Percentiles rank a stretch among this genome's conserved stretches.
Conservation (phyloP, 2,329 filamentous ascomycete genomes). For the Claviceps sorghi region DNA sequence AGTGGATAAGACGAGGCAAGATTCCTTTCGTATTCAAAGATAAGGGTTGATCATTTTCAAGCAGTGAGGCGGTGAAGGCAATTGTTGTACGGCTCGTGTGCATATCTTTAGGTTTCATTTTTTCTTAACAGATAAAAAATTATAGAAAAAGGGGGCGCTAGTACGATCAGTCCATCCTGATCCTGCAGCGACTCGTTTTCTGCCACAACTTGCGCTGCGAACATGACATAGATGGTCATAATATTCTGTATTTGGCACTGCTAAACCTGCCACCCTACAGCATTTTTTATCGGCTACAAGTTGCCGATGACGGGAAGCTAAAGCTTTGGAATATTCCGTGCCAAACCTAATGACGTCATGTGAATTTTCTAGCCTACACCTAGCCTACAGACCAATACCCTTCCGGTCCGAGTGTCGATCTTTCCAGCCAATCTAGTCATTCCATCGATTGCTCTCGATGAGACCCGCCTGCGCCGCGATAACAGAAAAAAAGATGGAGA, state of each 20-base stretch:
- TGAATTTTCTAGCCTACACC: background rate
- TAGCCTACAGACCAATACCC: background rate
- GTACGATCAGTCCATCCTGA: too few species aligned
- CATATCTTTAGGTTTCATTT: too few species aligned
- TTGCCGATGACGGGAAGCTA: background rate
- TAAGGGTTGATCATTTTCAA: background rate
- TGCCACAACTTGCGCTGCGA: too few species aligned
- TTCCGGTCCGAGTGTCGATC: background rate
- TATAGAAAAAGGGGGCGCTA: too few species aligned
- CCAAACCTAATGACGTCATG: background rate
- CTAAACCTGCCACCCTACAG: background rate
- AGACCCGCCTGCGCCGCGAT: background rate
- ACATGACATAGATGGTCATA: too few species aligned
- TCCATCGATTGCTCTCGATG: background rate
- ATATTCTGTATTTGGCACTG: background rate
- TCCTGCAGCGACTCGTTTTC: too few species aligned
- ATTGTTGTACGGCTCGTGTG: background rate
- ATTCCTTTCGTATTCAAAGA: background rate
- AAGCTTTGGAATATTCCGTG: background rate
- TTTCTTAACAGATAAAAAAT: too few species aligned
- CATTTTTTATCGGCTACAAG: background rate
- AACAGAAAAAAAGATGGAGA: background rate
- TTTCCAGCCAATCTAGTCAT: background rate
- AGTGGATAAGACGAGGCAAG: background rate
- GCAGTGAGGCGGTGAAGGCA: background rate